Evolutionary conservation across 495 filamentous ascomycete species (phyloP), one percentile per base, ranked within the genome.

Genomic region (Podospora pseudopauciseta): DNA sequence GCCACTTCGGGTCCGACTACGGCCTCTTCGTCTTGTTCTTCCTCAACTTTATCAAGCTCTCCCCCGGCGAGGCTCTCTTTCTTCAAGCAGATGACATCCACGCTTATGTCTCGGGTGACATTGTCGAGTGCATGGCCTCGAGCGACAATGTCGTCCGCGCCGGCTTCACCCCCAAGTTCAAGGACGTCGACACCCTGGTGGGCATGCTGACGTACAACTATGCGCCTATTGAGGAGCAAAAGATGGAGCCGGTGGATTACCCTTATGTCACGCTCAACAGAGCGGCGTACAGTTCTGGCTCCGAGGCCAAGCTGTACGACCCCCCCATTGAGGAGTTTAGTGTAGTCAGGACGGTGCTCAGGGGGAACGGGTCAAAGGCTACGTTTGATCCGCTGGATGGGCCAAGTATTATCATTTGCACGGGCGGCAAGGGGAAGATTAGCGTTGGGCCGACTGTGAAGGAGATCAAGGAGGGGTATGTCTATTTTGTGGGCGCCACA

Each of bases 71-170:
- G 78, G 95, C 94, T 18, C 93, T 99, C 84, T 99, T 97, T 81
- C 82, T 99, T 26, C 92, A 91, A 72, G 95, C 95, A 18, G 92
- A 99, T 73, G 95, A 97, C 72, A 97, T 97, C 68, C 95, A 99
- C 76, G 95, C 95, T 20, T 99, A 99, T 77, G 84, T 99, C 39
- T 93, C 90, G 27, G 95, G 95, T 58, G 95, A 99, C 68, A 97
- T 99, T 72, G 93, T 99, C 72, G 95, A 99, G 80, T 98, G 95
- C 84, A 99, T 99, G 95, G 95, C 95, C 1, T 90, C 92, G 23
- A 96, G 92, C 44, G 95, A 99, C 81, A 99, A 99, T 70, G 95
- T 99, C 6, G 94, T 99, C 23, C 94, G 95, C 39, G 95, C 95
- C 2, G 95, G 95, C 20, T 94, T 99, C 76, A 99, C 95, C 0